phyloP scores from a whole-genome alignment of 768 basidiomycete genomes.

The Leccinellum rugosiceps region DNA sequence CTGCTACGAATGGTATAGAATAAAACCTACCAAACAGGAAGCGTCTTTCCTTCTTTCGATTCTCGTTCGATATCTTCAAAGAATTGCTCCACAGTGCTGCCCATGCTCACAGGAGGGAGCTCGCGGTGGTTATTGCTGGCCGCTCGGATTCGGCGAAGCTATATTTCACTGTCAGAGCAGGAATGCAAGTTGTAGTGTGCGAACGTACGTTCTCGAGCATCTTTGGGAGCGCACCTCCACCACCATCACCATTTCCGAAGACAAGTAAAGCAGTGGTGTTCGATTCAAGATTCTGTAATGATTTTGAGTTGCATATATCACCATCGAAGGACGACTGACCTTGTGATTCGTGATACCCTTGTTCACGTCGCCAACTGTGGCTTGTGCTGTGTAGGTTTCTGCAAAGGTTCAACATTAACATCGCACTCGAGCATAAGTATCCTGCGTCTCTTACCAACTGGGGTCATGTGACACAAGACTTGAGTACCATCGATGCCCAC shows the following conservation, averaged over 20 bases:
- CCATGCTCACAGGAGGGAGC: conserved; percentile 86
- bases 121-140: conserved; percentile 78
- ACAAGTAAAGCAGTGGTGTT: conserved; percentile 75
- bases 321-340: conserved; percentile 36
- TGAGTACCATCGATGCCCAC: conserved; percentile 93
- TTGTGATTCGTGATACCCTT: conserved; percentile 88
- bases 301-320: not conserved
- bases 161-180: conserved; percentile 27
- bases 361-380: conserved; percentile 82
- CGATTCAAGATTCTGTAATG: conserved; percentile 72
- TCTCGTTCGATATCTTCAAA: conserved; percentile 61
- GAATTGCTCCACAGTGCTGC: conserved; percentile 86
- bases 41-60: conserved; percentile 57
- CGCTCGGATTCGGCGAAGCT: conserved; percentile 89
- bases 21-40: conserved; percentile 78
- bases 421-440: not conserved
- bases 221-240: conserved; percentile 78
- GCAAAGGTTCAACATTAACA: not conserved
- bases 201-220: conserved; percentile 89
- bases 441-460: conserved; percentile 51
- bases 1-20: not conserved
- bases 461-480: conserved; percentile 96
- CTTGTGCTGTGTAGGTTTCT: conserved; percentile 93
- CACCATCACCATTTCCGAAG: conserved; percentile 97
- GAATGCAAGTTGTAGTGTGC: not conserved